phyloP scores from a whole-genome alignment of 805 yeast genomes.

The Zygotorulaspora danielsina region DNA sequence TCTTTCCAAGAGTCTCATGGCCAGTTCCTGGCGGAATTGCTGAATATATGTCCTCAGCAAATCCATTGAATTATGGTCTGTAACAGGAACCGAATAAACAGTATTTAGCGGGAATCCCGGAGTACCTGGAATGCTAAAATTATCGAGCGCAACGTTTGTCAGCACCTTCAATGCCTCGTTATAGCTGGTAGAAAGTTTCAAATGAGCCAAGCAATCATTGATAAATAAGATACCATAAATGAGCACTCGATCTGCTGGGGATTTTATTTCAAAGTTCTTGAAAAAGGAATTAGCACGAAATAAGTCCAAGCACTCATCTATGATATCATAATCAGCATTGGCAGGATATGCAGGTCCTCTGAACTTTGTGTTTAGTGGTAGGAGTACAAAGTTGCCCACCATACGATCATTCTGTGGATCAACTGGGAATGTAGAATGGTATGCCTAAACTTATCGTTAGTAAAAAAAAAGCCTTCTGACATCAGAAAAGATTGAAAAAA shows the following conservation, averaged over 20 bases:
- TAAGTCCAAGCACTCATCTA: constrained; percentile 85
- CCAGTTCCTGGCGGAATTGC: constrained; percentile 93
- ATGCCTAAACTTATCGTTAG: constrained; percentile 43
- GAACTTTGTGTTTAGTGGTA: constrained; percentile 78
- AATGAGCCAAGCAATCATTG: constrained; percentile 73
- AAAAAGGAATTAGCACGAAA: constrained; percentile 96
- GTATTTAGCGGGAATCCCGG: constrained; percentile 89
- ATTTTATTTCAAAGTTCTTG: constrained; percentile 94
- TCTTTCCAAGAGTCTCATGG: constrained; percentile 70
- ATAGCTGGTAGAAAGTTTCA: constrained; percentile 46
- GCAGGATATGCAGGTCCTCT: constrained; percentile 90
- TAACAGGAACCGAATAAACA: constrained; percentile 62
- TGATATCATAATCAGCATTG: constrained; percentile 75
- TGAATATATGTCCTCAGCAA: constrained; percentile 74
- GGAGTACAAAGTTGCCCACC: constrained; percentile 75
- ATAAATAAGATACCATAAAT: constrained; percentile 90
- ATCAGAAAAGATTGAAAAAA: not conserved
- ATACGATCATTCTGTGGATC: constrained; percentile 57
- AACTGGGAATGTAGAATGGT: constrained; percentile 71
- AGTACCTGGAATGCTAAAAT: constrained; percentile 91
- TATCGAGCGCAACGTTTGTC: constrained; percentile 81
- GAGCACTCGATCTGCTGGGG: constrained; percentile 86
- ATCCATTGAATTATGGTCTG: constrained; percentile 70
- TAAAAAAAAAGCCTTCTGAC: not conserved
- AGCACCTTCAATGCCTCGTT: constrained; percentile 63